Conservation (phyloP, 345 rosid genomes). For the Turnera subulata region DNA sequence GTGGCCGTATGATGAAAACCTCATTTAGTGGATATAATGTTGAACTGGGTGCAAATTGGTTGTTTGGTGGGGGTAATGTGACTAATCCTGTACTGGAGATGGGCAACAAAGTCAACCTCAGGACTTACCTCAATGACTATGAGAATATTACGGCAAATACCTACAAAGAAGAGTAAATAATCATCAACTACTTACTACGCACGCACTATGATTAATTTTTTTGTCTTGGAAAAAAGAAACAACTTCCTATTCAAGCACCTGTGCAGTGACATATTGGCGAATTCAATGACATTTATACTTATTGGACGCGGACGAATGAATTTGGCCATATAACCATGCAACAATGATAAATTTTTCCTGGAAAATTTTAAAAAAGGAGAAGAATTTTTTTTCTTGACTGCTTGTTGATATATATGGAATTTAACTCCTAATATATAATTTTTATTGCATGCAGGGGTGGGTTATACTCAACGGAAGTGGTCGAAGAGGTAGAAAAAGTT, state of each 20-base stretch:
- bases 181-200: not conserved
- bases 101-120: constrained; percentile 21
- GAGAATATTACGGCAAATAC: constrained; percentile 14
- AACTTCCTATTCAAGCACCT: too few relatives aligned
- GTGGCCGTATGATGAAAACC: constrained; percentile 13
- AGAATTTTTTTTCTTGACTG: too few relatives aligned
- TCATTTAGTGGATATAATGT: constrained; percentile 9
- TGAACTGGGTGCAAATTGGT: constrained; percentile 26
- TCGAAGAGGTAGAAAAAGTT: constrained; percentile 1
- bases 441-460: constrained; percentile 31
- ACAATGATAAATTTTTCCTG: too few relatives aligned
- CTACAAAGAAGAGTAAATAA: constrained; percentile 22
- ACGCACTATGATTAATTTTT: not conserved
- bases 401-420: too few relatives aligned
- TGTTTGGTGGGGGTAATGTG: constrained; percentile 15
- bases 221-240: too few relatives aligned
- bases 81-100: constrained; percentile 13
- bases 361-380: too few relatives aligned
- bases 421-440: too few relatives aligned
- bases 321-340: too few relatives aligned
- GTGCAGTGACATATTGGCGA: too few relatives aligned
- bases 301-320: too few relatives aligned
- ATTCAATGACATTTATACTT: too few relatives aligned
- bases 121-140: constrained; percentile 13
- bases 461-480: constrained; percentile 10